phyloP scores from a whole-genome alignment of 148 eudicot genomes.

The Nyssa sinensis region DNA sequence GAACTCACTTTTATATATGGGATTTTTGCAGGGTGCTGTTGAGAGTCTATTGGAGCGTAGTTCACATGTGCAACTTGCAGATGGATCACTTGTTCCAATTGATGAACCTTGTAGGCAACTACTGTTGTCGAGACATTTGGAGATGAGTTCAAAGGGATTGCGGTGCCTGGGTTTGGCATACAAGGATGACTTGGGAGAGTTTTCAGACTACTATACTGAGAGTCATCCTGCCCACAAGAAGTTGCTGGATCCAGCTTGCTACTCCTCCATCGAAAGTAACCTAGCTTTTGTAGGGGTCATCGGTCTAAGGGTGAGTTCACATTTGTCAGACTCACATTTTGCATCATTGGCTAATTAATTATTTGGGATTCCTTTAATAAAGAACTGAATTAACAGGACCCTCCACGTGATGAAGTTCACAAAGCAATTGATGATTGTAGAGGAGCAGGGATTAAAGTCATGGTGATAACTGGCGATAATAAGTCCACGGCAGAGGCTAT shows the following conservation, averaged over 20 bases:
- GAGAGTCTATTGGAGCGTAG: conserved; percentile 81
- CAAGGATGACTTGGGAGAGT: conserved; percentile 72
- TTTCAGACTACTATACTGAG: conserved; percentile 53
- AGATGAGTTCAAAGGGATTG: conserved; percentile 85
- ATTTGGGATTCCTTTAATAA: not conserved
- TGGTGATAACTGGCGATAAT: conserved; percentile 88
- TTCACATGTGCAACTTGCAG: conserved; percentile 70
- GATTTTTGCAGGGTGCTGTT: conserved; percentile 74
- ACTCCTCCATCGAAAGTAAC: conserved; percentile 64
- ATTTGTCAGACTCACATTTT: not conserved
- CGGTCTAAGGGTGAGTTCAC: conserved; percentile 72
- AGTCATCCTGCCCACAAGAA: conserved; percentile 76
- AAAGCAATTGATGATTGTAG: conserved; percentile 76
- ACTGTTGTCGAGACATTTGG: conserved; percentile 48
- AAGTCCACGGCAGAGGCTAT: conserved; percentile 88
- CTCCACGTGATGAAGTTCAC: conserved; percentile 81
- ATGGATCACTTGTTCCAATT: conserved; percentile 66
- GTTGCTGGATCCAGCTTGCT: conserved; percentile 69
- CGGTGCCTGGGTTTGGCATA: conserved; percentile 83
- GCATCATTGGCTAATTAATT: not conserved
- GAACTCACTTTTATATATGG: conserved; percentile 7
- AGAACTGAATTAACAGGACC: conserved; percentile 50
- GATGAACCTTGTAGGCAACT: conserved; percentile 65
- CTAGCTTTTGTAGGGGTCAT: conserved; percentile 75
- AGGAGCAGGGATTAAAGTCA: conserved; percentile 80